phyloP scores from a whole-genome alignment of 371 early-diverging fungal genomes.

The Mortierella sp. region DNA sequence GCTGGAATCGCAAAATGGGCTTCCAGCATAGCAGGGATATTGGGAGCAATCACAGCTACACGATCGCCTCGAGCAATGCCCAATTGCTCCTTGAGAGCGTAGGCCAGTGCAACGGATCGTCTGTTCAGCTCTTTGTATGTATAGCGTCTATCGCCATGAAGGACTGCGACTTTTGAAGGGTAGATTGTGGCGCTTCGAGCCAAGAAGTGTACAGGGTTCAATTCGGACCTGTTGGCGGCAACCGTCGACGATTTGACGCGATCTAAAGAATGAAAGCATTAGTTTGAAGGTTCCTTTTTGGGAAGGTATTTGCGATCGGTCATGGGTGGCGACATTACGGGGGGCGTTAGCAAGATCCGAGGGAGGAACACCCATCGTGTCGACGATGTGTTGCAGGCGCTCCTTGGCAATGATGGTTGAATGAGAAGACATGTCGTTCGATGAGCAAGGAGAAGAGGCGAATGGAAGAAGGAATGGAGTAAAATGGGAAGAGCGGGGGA shows the following conservation, averaged over 20 bases:
- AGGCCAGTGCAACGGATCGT: constrained; percentile 60
- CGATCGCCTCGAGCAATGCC: constrained; percentile 34
- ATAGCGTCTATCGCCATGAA: constrained; percentile 55
- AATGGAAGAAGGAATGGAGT: background rate
- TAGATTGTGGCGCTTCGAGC: constrained; percentile 65
- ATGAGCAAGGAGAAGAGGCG: background rate
- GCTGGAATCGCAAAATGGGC: constrained; percentile 75
- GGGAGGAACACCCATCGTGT: constrained; percentile 36
- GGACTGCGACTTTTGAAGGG: constrained; percentile 61
- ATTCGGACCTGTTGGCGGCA: constrained; percentile 42
- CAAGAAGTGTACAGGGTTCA: constrained; percentile 66
- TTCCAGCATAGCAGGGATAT: constrained; percentile 70
- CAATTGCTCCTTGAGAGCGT: constrained; percentile 50
- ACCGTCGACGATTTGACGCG: constrained; percentile 37
- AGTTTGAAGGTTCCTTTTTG: background rate
- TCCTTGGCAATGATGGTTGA: constrained; percentile 28
- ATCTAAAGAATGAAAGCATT: constrained; percentile 17
- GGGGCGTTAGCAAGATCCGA: constrained; percentile 11
- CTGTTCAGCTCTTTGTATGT: constrained; percentile 59
- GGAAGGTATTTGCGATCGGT: background rate
- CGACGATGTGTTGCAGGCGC: constrained; percentile 41
- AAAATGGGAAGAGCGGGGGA: background rate
- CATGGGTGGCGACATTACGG: background rate
- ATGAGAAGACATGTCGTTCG: constrained; percentile 12
- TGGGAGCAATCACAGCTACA: constrained; percentile 71